phyloP scores from a whole-genome alignment of 495 filamentous ascomycete species.

The Aspergillus hancockii region DNA sequence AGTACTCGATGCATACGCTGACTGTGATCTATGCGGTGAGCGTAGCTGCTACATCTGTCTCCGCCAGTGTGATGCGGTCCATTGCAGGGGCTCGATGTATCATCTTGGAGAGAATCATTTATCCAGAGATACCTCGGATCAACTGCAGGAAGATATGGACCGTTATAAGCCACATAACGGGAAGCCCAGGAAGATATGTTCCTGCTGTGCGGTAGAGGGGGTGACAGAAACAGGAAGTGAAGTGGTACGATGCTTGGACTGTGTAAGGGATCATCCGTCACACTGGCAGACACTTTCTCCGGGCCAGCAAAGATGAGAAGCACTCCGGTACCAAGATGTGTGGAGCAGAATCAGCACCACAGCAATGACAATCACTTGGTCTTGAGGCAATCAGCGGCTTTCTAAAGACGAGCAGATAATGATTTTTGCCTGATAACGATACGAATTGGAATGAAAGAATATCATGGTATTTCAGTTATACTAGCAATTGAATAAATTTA shows the following conservation, averaged over 20 bases:
- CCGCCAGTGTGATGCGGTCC: slow-evolving; percentile 43
- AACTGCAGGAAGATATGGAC: slow-evolving; percentile 10
- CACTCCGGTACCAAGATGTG: background rate
- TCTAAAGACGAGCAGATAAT: background rate
- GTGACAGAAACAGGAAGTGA: slow-evolving; percentile 41
- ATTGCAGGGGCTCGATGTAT: slow-evolving; percentile 24
- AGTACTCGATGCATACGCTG: slow-evolving; percentile 50
- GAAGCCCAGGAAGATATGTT: slow-evolving; percentile 38
- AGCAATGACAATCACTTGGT: too few species aligned
- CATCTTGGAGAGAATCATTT: background rate
- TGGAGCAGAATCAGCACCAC: background rate
- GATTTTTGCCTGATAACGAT: background rate
- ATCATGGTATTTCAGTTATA: background rate
- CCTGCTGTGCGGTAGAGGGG: slow-evolving; percentile 45
- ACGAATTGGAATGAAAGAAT: background rate
- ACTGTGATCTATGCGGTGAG: slow-evolving; percentile 50
- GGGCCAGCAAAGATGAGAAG: background rate
- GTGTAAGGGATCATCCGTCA: slow-evolving; percentile 25
- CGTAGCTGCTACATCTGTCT: slow-evolving; percentile 56
- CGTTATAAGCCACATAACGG: background rate
- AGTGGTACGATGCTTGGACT: slow-evolving; percentile 42
- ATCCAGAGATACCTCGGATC: slow-evolving; percentile 8
- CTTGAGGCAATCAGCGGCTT: background rate
- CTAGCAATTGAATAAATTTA: background rate
- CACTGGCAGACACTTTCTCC: background rate